These are phyloP conservation scores for Boletus sp. DNA, from an alignment of 768 basidiomycete genomes.

Conservation along the genomic window DNA sequence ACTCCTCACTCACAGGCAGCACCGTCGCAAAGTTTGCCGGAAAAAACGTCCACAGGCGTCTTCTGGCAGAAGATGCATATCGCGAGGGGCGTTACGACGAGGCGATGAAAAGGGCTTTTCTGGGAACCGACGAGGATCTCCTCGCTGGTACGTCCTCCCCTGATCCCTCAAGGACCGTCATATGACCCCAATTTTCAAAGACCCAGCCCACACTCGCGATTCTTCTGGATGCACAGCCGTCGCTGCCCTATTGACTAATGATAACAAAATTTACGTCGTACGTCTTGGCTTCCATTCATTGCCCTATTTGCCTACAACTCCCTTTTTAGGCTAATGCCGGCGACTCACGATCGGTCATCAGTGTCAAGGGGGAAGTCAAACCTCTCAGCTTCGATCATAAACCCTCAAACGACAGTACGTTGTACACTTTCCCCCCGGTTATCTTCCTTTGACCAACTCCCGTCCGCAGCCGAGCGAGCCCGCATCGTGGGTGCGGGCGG, in stretches of 20 bases:
- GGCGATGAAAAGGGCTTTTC: conserved; percentile 84
- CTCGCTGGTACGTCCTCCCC: conserved; percentile 60
- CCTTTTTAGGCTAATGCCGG: conserved; percentile 87
- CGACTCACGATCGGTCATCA: conserved; percentile 89
- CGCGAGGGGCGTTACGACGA: conserved; percentile 64
- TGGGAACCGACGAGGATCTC: conserved; percentile 94
- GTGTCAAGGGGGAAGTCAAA: conserved; percentile 81
- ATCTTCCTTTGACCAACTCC: not conserved
- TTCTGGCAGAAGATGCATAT: conserved; percentile 72
- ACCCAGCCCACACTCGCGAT: conserved; percentile 84
- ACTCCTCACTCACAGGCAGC: conserved; percentile 49
- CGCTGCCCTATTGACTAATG: conserved; percentile 76
- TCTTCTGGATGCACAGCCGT: conserved; percentile 97
- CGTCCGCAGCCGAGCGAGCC: conserved; percentile 65
- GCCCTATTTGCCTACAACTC: not conserved
- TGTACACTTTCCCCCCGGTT: not conserved
- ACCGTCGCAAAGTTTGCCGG: conserved; percentile 88
- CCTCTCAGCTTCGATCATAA: conserved; percentile 95
- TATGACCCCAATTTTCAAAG: conserved; percentile 38
- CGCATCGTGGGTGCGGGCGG: conserved; percentile 92
- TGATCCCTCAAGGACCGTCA: not conserved
- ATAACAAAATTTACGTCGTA: conserved; percentile 79
- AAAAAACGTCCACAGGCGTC: conserved; percentile 74
- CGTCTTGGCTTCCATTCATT: conserved; percentile 27
- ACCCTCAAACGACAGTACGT: conserved; percentile 79